These are phyloP conservation scores for Hygrocybe punicea DNA, from an alignment of 768 basidiomycete genomes.

Conservation along the genomic window DNA sequence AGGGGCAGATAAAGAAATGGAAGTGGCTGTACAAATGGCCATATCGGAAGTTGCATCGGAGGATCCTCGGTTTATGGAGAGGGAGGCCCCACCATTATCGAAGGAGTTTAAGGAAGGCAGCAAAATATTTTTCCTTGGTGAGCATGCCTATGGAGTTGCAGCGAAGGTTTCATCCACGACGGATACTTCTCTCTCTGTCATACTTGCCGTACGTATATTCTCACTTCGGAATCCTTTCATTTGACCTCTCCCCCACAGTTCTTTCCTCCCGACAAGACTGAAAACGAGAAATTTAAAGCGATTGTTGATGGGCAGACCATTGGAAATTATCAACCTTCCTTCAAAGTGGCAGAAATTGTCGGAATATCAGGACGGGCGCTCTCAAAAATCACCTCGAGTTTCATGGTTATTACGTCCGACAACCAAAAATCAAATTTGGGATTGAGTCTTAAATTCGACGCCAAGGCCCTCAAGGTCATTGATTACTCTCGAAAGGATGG, in stretches of 20 bases:
- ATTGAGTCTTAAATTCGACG: conserved; percentile 93
- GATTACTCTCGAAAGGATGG: conserved; percentile 86
- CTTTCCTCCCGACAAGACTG: conserved; percentile 78
- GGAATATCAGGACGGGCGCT: conserved; percentile 75
- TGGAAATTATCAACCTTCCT: conserved; percentile 72
- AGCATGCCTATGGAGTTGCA: conserved; percentile 92
- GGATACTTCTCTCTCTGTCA: conserved; percentile 68
- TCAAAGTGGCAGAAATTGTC: conserved; percentile 69
- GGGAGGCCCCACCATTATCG: conserved; percentile 71
- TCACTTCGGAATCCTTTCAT: neutral
- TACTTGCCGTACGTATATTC: conserved; percentile 67
- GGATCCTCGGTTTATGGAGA: conserved; percentile 84
- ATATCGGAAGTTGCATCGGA: conserved; percentile 78
- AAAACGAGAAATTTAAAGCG: conserved; percentile 73
- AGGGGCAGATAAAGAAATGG: conserved; percentile 70
- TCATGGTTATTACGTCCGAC: conserved; percentile 80
- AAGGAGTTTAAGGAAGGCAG: conserved; percentile 89
- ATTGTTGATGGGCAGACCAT: conserved; percentile 55
- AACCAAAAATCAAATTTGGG: conserved; percentile 85
- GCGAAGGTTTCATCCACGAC: conserved; percentile 80
- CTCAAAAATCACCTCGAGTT: conserved; percentile 88
- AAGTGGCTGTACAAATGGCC: conserved; percentile 84
- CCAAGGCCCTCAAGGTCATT: conserved; percentile 87
- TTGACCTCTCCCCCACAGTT: conserved; percentile 48
- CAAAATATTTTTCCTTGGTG: conserved; percentile 94